Evolutionary conservation across 257 asterid species (phyloP).

Genomic region (Petrea volubilis): DNA sequence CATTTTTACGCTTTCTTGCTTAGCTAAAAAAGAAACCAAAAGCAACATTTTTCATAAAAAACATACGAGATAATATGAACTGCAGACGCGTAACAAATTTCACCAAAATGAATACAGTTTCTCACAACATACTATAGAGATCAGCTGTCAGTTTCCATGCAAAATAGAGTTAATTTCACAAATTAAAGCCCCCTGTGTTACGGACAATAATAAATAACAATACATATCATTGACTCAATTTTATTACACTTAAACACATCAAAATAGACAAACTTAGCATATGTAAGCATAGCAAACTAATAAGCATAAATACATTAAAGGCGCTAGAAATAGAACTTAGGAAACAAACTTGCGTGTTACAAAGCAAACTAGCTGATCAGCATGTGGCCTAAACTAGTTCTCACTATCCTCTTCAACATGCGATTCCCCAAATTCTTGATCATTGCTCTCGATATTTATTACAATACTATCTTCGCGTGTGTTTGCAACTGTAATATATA

Average conservation of each 20-base stretch:
- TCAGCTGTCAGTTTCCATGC: not conserved
- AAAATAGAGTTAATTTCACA: no score
- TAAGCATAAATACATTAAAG: no score
- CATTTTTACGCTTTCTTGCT: conserved; percentile 15
- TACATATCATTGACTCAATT: no score
- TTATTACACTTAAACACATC: no score
- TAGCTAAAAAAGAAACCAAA: not conserved
- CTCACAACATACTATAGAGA: not conserved
- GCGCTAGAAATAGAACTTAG: no score
- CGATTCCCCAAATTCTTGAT: not conserved
- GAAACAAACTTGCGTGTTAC: no score
- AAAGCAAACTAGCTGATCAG: no score
- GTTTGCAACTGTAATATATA: not conserved
- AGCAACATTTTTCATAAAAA: not conserved
- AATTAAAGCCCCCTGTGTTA: no score
- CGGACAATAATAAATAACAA: no score
- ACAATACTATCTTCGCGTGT: not conserved
- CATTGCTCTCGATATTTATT: not conserved
- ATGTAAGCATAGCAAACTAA: no score
- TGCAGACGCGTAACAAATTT: not conserved
- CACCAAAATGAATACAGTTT: not conserved
- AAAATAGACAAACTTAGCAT: no score
- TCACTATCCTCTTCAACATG: not conserved
- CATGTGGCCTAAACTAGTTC: not conserved
- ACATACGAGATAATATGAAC: not conserved